phyloP scores from a whole-genome alignment of 208 protist genomes.

The Blastocrithidia nonstop region DNA sequence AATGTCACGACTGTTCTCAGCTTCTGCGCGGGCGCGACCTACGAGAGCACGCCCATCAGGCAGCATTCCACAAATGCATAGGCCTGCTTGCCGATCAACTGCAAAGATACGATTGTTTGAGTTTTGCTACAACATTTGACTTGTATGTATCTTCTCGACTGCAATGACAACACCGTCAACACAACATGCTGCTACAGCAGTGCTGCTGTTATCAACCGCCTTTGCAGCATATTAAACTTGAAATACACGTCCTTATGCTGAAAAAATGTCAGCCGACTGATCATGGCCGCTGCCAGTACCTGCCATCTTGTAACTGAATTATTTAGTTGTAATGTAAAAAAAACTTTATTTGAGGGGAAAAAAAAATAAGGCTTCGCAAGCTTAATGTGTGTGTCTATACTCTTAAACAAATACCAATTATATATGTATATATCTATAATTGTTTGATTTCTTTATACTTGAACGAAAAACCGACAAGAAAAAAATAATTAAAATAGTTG shows the following conservation, averaged over 20 bases:
- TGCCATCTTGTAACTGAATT: conserved; percentile 15
- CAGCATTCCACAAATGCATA: conserved; percentile 90
- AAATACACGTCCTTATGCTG: conserved; percentile 97
- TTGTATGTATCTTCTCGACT: conserved; percentile 95
- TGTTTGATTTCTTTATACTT: not conserved
- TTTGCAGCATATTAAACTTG: conserved; percentile 99
- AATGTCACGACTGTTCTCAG: conserved; percentile 83
- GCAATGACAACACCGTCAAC: conserved; percentile 97
- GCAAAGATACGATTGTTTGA: conserved; percentile 92
- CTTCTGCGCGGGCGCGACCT: conserved; percentile 84
- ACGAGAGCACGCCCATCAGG: conserved; percentile 94
- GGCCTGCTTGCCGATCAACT: conserved; percentile 88
- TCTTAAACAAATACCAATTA: not conserved
- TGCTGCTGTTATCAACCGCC: conserved; percentile 98
- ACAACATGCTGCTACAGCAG: conserved; percentile 91
- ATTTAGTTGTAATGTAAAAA: conserved; percentile 1
- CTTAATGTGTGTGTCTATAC: not conserved
- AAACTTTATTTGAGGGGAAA: conserved; percentile 1
- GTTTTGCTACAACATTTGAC: conserved; percentile 91
- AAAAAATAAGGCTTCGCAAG: not conserved
- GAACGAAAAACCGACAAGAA: not conserved
- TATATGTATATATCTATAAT: not conserved
- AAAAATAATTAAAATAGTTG: not conserved
- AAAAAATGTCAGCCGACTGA: conserved; percentile 95
- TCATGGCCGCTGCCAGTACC: conserved; percentile 90